Evolutionary conservation across 768 basidiomycete genomes (phyloP).

Genomic region (Mycena polygramma): DNA sequence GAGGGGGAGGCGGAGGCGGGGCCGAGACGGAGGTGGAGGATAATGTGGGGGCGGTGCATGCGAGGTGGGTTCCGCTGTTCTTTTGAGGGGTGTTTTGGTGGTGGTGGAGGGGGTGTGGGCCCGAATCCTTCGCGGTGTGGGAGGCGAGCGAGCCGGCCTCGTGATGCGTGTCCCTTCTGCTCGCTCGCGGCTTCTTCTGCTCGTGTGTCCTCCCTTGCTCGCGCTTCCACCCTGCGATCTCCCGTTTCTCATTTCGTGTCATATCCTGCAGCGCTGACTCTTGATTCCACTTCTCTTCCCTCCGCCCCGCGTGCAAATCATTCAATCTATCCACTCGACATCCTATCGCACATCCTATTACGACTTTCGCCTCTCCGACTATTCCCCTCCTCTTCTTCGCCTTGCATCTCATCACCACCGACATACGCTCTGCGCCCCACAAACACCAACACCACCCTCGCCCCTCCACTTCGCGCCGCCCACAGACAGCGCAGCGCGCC

Average conservation of each 20-base stretch:
- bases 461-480: not conserved
- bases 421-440: not conserved
- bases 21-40: conserved; percentile 39
- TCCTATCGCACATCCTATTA: not conserved
- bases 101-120: too few species aligned
- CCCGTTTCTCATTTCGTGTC: not conserved
- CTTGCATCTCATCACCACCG: too few species aligned
- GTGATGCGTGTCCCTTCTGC: not conserved
- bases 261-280: conserved; percentile 20
- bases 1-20: conserved; percentile 33
- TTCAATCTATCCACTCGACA: not conserved
- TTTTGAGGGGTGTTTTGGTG: not conserved
- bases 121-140: too few species aligned
- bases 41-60: conserved; percentile 6
- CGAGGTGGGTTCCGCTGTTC: conserved; percentile 18
- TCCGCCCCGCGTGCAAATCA: not conserved
- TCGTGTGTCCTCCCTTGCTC: not conserved
- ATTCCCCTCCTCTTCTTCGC: too few species aligned
- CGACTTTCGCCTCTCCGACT: not conserved
- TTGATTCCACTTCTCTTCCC: not conserved
- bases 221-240: not conserved
- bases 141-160: too few species aligned
- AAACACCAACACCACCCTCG: not conserved
- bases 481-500: conserved; percentile 9
- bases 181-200: too few species aligned